Conservation (phyloP, 1,284 basidiomycete species). For the Papiliotrema nemorosa region DNA sequence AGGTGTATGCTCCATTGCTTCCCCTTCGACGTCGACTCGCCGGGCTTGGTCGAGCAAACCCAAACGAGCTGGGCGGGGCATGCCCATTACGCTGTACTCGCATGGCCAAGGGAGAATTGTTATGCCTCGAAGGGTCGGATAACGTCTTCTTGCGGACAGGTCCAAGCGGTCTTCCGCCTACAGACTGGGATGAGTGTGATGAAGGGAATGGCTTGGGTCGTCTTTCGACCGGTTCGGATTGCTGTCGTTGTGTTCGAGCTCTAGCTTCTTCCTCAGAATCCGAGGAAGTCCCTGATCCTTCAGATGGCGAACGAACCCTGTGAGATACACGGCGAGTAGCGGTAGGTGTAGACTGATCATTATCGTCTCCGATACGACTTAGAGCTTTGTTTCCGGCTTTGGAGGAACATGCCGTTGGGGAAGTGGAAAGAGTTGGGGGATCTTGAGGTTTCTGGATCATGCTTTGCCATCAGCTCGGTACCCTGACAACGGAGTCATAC, state of each 20-base stretch:
- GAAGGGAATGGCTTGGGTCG: conserved; percentile 5
- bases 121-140: conserved; percentile 21
- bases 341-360: conserved; percentile 20
- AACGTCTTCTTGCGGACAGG: conserved; percentile 30
- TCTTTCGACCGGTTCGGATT: conserved; percentile 16
- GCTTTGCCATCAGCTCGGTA: neutral
- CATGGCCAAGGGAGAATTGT: conserved; percentile 26
- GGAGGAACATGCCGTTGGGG: no score
- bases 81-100: conserved; percentile 17
- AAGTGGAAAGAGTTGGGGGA: conserved; percentile 14
- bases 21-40: conserved; percentile 29
- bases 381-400: conserved; percentile 14
- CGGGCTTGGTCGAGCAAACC: conserved; percentile 34
- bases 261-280: conserved; percentile 19
- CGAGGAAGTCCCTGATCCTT: conserved; percentile 32
- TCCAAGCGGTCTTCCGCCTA: conserved; percentile 6
- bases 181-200: conserved; percentile 2
- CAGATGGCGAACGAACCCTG: conserved; percentile 40
- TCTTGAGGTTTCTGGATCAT: conserved; percentile 12
- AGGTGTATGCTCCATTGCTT: conserved; percentile 11
- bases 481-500: neutral
- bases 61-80: conserved; percentile 24
- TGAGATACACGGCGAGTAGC: conserved; percentile 30
- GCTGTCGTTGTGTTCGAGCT: conserved; percentile 13
- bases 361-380: neutral